These are phyloP conservation scores for Trichoderma sp. DNA, from an alignment of 2,329 filamentous ascomycete genomes.

Conservation along the genomic window DNA sequence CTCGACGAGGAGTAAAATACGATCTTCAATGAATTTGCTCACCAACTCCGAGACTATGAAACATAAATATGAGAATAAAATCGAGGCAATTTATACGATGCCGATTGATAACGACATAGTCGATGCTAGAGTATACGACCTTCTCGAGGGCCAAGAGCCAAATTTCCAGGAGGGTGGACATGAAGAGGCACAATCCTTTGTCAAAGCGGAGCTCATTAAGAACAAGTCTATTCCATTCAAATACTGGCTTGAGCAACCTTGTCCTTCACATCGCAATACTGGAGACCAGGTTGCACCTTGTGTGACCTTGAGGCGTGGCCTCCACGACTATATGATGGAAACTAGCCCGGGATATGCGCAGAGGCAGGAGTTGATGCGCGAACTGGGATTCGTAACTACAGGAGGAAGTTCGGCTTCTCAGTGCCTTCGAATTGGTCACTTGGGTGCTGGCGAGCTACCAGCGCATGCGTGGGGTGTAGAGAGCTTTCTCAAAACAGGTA, in stretches of 20 bases:
- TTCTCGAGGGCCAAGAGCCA: background rate
- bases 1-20: background rate
- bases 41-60: background rate
- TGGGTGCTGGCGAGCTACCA: background rate
- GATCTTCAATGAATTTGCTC: background rate
- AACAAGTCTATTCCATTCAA: conserved; percentile 11
- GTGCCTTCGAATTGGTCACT: conserved; percentile 2
- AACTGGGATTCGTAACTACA: conserved; percentile 4
- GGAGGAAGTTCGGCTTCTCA: conserved; percentile 2
- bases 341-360: background rate
- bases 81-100: conserved; percentile 1
- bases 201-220: conserved; percentile 8
- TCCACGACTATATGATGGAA: conserved; percentile 16
- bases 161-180: background rate
- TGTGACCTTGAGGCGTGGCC: conserved; percentile 4
- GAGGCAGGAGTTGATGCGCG: background rate
- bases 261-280: background rate
- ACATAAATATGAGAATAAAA: background rate
- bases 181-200: background rate
- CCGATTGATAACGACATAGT: conserved; percentile 2
- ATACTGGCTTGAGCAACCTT: conserved; percentile 15
- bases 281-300: background rate
- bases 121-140: background rate
- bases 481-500: conserved; percentile 5
- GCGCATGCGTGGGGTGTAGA: background rate